Evolutionary conservation across 2,329 filamentous ascomycete species (phyloP), one percentile per base, ranked within the genome.

Genomic region (Penicillium sp.): DNA sequence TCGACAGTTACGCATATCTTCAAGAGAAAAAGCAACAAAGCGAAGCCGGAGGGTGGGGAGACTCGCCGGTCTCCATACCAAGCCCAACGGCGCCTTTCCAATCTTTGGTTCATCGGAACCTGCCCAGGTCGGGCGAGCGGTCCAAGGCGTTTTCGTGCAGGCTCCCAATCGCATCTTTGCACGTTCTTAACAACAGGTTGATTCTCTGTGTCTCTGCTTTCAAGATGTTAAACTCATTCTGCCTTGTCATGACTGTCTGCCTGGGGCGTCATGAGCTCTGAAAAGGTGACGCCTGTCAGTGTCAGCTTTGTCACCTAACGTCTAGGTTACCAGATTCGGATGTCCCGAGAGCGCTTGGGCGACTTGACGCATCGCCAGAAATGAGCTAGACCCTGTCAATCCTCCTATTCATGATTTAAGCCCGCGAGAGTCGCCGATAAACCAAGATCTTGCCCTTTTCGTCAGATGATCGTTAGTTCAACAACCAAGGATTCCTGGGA

Each of bases 311-410:
- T 41, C 7, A 46, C 19, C 51, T 48, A n/a, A 47, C 57, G 57
- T 59, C 49, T 58, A 58, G 5, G 21, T 58, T 52, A 47, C 57
- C 57, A 31, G 15, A 54, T 53, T 53, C 49, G 50, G 57, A 45
- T 31, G 8, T 35, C n/a, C n/a, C 35, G 35, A 41, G 13, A 15
- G 35, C 35, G 35, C 35, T 41, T 41, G 35, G 15, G 35, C 35
- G 8, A 19, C n/a, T 51, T 21, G 56, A 50, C 35, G 23, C 45
- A 57, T 49, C 41, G 15, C 19, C 53, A 57, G 30, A 54, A 41
- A 47, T 30, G 45, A 61, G 31, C 53, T 49, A 61, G 49, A 61
- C 60, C 60, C 60, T 61, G 60, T 49, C 54, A 61, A 61, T 61
- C 60, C 30, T 57, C 54, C 31, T 29, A 35, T 51, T 58, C 21